Evolutionary conservation across 1,284 basidiomycete genomes (phyloP), one percentile per base, ranked within the genome.

Genomic region (Fomitiporia mediterranea): DNA sequence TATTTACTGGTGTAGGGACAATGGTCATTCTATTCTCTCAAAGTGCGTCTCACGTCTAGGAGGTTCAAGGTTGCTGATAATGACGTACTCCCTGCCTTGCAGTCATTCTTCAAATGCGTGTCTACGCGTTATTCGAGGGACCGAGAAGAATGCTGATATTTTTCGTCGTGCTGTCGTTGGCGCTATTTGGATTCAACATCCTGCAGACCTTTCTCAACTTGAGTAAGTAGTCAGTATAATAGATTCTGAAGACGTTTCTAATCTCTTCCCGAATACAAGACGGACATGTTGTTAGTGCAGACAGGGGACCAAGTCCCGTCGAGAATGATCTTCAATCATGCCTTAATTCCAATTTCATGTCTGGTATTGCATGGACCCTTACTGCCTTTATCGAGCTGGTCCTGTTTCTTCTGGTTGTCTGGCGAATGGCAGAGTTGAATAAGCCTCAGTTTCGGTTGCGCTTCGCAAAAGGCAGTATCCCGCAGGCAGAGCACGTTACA

Each of bases 241-340:
- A 34, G 7, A 34, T 6, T 6, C 13, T 6, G 6, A 34, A 28
- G 27, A 1, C 7, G 21, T 3, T 39, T 19, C 11, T 3, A n/a
- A 39, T 39, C 37, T 39, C 37, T 23, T 6, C 2, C 3, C 5
- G 19, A 43, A 43, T 43, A 21, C 21, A 21, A 23, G 40, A 6
- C n/a, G 4, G 21, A 19, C 3, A 17, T 3, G 4, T 13, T 13
- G 37, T 19, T 43, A 23, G 19, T 23, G 11, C 13, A 5, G 6
- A 5, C 21, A 43, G 3, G 19, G 40, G 3, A 23, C 4, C 17
- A 5, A 23, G 40, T 17, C 6, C 3, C 19, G 43, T 5, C 21
- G 40, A 28, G 25, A 1, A 13, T 28, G n/a, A 4, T 79, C 77
- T 15, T 23, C 27, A 1, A 23, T 4, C 13, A 5, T 43, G 40